Conservation (phyloP, 2,329 filamentous ascomycete species). For the Aureobasidium sp. region DNA sequence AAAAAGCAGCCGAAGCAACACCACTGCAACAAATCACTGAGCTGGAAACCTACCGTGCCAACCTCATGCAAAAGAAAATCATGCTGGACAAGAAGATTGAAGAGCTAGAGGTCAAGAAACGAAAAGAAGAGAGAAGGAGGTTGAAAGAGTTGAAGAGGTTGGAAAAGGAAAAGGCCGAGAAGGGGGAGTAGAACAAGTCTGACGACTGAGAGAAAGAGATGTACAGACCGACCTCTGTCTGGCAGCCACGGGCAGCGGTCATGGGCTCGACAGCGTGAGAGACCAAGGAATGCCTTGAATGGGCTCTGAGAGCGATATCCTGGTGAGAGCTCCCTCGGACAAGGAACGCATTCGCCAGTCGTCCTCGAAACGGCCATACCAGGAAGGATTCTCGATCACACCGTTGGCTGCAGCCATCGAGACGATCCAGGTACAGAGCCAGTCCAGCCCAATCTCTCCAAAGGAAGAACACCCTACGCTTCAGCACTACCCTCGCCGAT, state of each 20-base stretch:
- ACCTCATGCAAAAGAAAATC: constrained; percentile 41
- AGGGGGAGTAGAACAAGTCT: not conserved
- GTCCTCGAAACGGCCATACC: not conserved
- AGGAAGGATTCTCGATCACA: not conserved
- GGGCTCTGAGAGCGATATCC: not conserved
- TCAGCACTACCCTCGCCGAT: not conserved
- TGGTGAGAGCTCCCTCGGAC: not conserved
- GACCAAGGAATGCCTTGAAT: not conserved
- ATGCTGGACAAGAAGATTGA: constrained; percentile 49
- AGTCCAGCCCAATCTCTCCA: not conserved
- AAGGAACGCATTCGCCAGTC: not conserved
- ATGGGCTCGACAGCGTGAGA: not conserved
- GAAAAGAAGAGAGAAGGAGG: constrained; percentile 17
- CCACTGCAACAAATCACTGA: constrained; percentile 47
- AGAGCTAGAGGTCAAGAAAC: constrained; percentile 35
- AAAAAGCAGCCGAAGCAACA: constrained; percentile 36
- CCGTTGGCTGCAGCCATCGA: not conserved
- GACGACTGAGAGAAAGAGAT: not conserved
- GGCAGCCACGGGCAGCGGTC: not conserved
- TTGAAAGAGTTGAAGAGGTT: not conserved
- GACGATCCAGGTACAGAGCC: not conserved
- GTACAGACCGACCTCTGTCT: not conserved
- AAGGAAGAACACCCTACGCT: not conserved
- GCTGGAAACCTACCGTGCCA: constrained; percentile 42
- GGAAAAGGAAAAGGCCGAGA: not conserved